A percentile compares a stretch with the other conserved stretches of the same genome.
Conservation (phyloP, 2,329 filamentous ascomycete genomes). For the Epichloe brachyelytri region DNA sequence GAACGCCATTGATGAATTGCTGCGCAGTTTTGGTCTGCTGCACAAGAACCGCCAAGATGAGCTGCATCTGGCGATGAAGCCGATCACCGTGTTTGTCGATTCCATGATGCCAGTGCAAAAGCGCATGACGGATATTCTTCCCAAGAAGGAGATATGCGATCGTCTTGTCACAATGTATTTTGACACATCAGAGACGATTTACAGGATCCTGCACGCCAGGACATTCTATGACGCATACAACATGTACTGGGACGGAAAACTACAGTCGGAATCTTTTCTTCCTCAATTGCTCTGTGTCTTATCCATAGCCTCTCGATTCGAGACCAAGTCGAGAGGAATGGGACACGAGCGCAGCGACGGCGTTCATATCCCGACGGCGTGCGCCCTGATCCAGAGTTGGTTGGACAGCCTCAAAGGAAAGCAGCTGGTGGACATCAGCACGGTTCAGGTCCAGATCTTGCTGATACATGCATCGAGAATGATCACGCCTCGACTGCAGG, state of each 20-base stretch:
- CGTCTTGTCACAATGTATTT: conserved; percentile 36
- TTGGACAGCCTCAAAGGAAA: conserved; percentile 38
- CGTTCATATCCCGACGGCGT: conserved; percentile 44
- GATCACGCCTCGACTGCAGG: conserved; percentile 37
- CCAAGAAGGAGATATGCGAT: conserved; percentile 37
- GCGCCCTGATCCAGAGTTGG: conserved; percentile 40
- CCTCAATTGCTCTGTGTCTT: conserved; percentile 40
- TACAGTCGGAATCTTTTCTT: conserved; percentile 36
- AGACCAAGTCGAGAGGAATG: conserved; percentile 36
- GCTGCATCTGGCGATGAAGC: conserved; percentile 31
- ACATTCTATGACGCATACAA: conserved; percentile 38
- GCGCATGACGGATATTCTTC: conserved; percentile 44
- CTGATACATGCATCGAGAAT: conserved; percentile 39
- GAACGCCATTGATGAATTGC: conserved; percentile 25
- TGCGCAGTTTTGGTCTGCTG: conserved; percentile 32
- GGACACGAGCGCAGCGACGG: conserved; percentile 38
- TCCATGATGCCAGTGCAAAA: conserved; percentile 45
- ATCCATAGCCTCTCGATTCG: conserved; percentile 40
- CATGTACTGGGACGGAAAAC: conserved; percentile 36
- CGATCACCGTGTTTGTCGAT: conserved; percentile 43
- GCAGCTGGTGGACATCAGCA: conserved; percentile 37
- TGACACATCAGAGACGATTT: conserved; percentile 37
- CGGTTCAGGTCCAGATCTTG: conserved; percentile 41
- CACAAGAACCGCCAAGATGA: conserved; percentile 35
- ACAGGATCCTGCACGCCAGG: conserved; percentile 39